Conservation (phyloP, 768 basidiomycete species). For the Clitopilus passeckerianus region DNA sequence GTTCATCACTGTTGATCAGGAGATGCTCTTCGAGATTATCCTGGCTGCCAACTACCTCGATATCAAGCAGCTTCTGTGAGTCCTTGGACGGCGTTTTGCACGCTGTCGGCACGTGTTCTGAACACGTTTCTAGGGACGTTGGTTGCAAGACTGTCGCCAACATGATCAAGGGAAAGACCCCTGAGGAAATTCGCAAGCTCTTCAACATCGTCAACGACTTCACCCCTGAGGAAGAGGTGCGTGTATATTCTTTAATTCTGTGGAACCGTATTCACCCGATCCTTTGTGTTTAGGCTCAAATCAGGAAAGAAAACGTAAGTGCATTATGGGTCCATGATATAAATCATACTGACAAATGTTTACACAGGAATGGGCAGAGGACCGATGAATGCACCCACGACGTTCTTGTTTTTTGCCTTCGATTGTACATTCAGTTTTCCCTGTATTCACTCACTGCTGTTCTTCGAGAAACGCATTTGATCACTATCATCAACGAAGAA, state of each 20-base stretch:
- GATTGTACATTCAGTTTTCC: slow-evolving; percentile 13
- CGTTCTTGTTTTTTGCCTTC: slow-evolving; percentile 4
- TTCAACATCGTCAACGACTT: slow-evolving; percentile 99
- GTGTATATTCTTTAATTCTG: slow-evolving; percentile 12
- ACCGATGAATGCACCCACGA: slow-evolving; percentile 51
- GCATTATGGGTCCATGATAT: background rate
- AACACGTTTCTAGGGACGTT: slow-evolving; percentile 60
- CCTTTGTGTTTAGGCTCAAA: slow-evolving; percentile 65
- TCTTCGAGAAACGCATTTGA: background rate
- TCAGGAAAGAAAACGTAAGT: slow-evolving; percentile 98
- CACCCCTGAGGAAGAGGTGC: slow-evolving; percentile 97
- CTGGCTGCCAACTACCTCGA: slow-evolving; percentile 99
- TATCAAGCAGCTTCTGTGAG: slow-evolving; percentile 96
- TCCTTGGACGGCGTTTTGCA: slow-evolving; percentile 11
- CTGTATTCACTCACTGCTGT: slow-evolving; percentile 9
- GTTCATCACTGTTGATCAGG: slow-evolving; percentile 97
- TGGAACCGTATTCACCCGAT: slow-evolving; percentile 8
- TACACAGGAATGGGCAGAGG: slow-evolving; percentile 87
- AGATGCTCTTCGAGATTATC: slow-evolving; percentile 99
- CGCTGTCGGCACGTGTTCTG: background rate
- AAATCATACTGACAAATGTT: slow-evolving; percentile 11
- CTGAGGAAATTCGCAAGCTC: slow-evolving; percentile 97
- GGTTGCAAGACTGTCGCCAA: slow-evolving; percentile 99
- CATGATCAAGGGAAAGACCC: slow-evolving; percentile 99
- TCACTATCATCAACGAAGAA: slow-evolving; percentile 3